Evolutionary conservation across 768 basidiomycete species (phyloP).

Genomic region (Infundibulicybe gibba): DNA sequence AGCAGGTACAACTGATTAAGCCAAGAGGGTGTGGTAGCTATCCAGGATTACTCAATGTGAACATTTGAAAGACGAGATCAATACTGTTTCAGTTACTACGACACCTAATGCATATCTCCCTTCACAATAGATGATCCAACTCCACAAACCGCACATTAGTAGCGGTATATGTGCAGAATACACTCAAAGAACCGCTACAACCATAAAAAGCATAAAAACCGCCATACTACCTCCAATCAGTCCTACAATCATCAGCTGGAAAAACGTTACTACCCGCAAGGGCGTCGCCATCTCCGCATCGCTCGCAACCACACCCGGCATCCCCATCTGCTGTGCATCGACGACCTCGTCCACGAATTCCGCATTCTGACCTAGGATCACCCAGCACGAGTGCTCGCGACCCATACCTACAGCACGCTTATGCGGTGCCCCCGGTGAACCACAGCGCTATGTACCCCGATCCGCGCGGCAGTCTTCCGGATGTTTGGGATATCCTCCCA

Average conservation of each 20-base stretch:
- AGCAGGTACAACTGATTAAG: too few relatives aligned
- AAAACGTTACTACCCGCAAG: constrained; percentile 9
- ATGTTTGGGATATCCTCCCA: constrained; percentile 18
- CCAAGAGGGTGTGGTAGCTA: too few relatives aligned
- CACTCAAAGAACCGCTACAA: constrained; percentile 2
- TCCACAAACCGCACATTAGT: too few relatives aligned
- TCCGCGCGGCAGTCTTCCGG: constrained; percentile 17
- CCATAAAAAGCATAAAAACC: constrained; percentile 9
- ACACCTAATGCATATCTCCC: too few relatives aligned
- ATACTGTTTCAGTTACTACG: too few relatives aligned
- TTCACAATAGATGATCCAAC: too few relatives aligned
- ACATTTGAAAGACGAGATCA: too few relatives aligned
- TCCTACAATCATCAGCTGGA: constrained; percentile 13
- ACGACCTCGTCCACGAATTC: constrained; percentile 22
- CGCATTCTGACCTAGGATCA: constrained; percentile 25
- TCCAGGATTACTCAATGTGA: too few relatives aligned
- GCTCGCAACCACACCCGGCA: constrained; percentile 14
- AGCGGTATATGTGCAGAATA: too few relatives aligned
- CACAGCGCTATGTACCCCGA: constrained; percentile 23
- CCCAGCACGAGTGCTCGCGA: constrained; percentile 24
- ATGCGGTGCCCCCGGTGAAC: constrained; percentile 11
- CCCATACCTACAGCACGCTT: constrained; percentile 1
- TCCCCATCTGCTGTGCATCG: constrained; percentile 15
- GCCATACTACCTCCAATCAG: constrained; percentile 10
- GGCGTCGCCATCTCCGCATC: constrained; percentile 6